These are phyloP conservation scores for Botrytis medusae DNA, from an alignment of 2,329 filamentous ascomycete species.

Conservation along the genomic window DNA sequence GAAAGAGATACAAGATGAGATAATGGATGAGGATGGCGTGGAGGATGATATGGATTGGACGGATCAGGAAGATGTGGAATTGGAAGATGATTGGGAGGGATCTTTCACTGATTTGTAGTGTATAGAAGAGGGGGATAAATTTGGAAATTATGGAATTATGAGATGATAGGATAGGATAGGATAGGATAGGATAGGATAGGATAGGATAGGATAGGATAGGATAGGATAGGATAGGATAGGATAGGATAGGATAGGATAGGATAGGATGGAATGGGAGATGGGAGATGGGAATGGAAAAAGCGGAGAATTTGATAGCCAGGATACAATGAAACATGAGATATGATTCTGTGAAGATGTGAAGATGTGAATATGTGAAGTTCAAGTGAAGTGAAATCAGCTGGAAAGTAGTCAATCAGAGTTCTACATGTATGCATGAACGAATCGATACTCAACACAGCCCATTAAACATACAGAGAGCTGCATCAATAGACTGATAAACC, in stretches of 20 bases:
- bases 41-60: constrained; percentile 1
- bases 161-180: background rate
- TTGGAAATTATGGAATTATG: background rate
- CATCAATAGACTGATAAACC: too few species aligned
- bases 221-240: background rate
- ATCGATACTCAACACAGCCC: too few species aligned
- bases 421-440: too few species aligned
- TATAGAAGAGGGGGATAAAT: background rate
- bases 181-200: background rate
- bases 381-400: too few species aligned
- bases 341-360: too few species aligned
- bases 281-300: background rate
- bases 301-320: background rate
- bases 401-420: too few species aligned
- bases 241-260: background rate
- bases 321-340: background rate
- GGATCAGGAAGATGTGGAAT: background rate
- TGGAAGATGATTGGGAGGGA: background rate
- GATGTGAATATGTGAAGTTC: too few species aligned
- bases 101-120: background rate
- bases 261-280: too few species aligned
- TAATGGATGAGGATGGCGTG: background rate
- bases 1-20: background rate
- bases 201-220: background rate
- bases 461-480: too few species aligned